phyloP scores from a whole-genome alignment of 176 grass and related monocot species.

The Oryza glaberrima region DNA sequence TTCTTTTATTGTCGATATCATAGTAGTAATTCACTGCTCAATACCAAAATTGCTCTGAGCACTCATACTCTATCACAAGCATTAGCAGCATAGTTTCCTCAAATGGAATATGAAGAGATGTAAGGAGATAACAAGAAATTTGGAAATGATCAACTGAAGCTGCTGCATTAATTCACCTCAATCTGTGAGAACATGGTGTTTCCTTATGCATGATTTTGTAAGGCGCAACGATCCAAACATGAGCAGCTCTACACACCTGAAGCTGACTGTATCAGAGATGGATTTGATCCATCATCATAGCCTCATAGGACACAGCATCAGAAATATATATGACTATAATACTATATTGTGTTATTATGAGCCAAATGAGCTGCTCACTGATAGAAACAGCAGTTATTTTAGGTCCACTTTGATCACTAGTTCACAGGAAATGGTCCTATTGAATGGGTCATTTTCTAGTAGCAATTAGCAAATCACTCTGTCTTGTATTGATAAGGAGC shows the following conservation, averaged over 20 bases:
- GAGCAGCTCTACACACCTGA: background rate
- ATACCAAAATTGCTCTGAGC: background rate
- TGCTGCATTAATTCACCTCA: background rate
- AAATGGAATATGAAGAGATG: background rate
- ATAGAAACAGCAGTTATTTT: background rate
- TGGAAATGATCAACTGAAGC: background rate
- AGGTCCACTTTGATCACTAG: background rate
- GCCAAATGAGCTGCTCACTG: background rate
- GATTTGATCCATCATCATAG: background rate
- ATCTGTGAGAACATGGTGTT: background rate
- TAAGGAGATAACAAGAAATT: background rate
- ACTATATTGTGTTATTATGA: background rate
- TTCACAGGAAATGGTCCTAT: background rate
- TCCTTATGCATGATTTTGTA: no score
- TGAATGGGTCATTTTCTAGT: background rate
- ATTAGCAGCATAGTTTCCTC: slow-evolving; percentile 2
- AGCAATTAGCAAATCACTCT: background rate
- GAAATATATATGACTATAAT: background rate
- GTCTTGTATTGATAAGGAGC: background rate
- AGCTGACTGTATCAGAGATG: background rate
- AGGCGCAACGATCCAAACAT: no score
- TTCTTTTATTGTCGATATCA: background rate
- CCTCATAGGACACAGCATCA: background rate
- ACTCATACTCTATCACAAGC: background rate
- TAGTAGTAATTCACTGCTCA: background rate